Conservation (phyloP, 2,329 filamentous ascomycete genomes). For the Macroventuria anomochaeta region DNA sequence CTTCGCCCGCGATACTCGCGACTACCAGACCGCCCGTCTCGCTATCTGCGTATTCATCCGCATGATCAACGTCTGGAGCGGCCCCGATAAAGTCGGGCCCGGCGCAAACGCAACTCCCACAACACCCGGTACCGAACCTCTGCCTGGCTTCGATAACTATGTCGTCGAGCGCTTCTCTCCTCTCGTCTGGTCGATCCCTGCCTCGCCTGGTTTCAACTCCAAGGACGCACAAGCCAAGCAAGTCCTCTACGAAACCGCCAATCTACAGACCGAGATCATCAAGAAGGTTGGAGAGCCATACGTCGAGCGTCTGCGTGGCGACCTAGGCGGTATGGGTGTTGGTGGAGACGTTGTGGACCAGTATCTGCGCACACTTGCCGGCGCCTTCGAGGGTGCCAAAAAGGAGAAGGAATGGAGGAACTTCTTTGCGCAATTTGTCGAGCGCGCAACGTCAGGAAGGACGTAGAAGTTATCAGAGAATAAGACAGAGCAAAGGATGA, state of each 20-base stretch:
- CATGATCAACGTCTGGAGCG: conserved; percentile 90
- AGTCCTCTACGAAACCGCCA: conserved; percentile 86
- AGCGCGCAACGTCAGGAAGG: conserved; percentile 34
- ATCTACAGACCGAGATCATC: conserved; percentile 87
- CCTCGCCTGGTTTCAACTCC: conserved; percentile 78
- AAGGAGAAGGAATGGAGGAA: conserved; percentile 54
- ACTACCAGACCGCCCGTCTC: conserved; percentile 71
- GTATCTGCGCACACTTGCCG: conserved; percentile 62
- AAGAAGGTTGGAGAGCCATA: conserved; percentile 86
- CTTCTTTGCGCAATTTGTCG: conserved; percentile 55
- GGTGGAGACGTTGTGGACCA: conserved; percentile 68
- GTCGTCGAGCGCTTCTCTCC: conserved; percentile 88
- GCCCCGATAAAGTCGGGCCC: conserved; percentile 67
- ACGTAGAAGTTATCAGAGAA: conserved; percentile 12
- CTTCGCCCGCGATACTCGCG: conserved; percentile 77
- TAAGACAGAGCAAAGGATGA: neutral
- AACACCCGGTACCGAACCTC: conserved; percentile 58
- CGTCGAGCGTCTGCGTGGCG: conserved; percentile 69
- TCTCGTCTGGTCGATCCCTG: conserved; percentile 87
- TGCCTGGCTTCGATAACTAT: conserved; percentile 91
- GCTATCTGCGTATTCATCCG: conserved; percentile 82
- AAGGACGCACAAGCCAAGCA: conserved; percentile 88
- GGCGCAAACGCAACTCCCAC: conserved; percentile 48
- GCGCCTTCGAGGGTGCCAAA: conserved; percentile 42
- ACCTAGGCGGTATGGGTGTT: conserved; percentile 71